These are phyloP conservation scores for Xylaria digitata DNA, from an alignment of 2,329 filamentous ascomycete species.

Conservation along the genomic window DNA sequence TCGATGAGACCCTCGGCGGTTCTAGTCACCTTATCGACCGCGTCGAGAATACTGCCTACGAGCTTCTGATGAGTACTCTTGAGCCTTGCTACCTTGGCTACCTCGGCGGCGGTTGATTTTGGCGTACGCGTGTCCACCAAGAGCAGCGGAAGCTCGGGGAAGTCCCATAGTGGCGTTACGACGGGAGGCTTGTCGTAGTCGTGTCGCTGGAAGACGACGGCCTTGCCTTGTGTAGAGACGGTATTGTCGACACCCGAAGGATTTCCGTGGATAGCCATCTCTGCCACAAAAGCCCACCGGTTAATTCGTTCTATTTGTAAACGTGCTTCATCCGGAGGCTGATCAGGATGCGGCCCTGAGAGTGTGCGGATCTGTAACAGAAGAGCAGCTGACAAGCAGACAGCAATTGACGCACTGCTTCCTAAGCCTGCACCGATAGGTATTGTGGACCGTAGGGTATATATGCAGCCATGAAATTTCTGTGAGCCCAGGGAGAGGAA, in stretches of 20 bases:
- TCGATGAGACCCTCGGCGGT: constrained; percentile 66
- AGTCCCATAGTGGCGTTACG: constrained; percentile 82
- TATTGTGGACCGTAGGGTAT: constrained; percentile 92
- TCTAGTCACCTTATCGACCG: constrained; percentile 79
- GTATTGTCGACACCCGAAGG: constrained; percentile 98
- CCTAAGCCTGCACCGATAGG: constrained; percentile 92
- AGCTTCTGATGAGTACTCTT: constrained; percentile 79
- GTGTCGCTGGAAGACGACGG: constrained; percentile 86
- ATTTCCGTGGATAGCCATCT: constrained; percentile 97
- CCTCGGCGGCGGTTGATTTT: constrained; percentile 86
- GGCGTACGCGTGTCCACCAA: constrained; percentile 89
- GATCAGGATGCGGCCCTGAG: constrained; percentile 90
- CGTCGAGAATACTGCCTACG: constrained; percentile 82
- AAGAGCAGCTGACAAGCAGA: constrained; percentile 86
- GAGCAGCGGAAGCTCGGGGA: constrained; percentile 90
- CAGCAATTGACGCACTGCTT: constrained; percentile 92
- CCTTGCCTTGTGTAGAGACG: constrained; percentile 91
- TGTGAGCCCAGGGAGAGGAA: constrained; percentile 87
- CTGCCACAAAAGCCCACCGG: constrained; percentile 95
- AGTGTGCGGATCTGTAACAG: constrained; percentile 89
- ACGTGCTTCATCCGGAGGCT: constrained; percentile 86
- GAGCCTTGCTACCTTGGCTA: constrained; percentile 83
- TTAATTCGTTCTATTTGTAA: constrained; percentile 95
- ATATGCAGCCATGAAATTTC: constrained; percentile 82
- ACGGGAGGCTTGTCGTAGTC: constrained; percentile 81